phyloP scores from a whole-genome alignment of 371 early-diverging fungal genomes.

The Lichtheimia corymbifera region DNA sequence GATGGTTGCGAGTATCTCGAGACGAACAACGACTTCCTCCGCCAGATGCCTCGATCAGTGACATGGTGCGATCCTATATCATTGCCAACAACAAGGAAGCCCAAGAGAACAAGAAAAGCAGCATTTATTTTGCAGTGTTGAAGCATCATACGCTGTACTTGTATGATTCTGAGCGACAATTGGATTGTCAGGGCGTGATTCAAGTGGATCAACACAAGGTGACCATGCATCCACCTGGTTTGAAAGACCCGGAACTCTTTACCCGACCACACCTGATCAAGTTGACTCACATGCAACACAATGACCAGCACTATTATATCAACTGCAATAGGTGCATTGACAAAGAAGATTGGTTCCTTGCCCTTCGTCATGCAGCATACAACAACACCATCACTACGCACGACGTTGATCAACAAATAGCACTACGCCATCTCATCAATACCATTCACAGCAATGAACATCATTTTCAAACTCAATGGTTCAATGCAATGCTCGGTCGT shows the following conservation, averaged over 20 bases:
- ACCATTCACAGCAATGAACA: constrained; percentile 64
- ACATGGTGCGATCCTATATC: constrained; percentile 43
- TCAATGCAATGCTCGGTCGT: constrained; percentile 88
- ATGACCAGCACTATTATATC: constrained; percentile 43
- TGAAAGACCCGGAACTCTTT: constrained; percentile 64
- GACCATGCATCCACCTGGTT: constrained; percentile 59
- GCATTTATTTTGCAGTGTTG: constrained; percentile 75
- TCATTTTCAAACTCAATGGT: constrained; percentile 78
- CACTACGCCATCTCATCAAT: constrained; percentile 57
- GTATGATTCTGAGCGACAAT: constrained; percentile 81
- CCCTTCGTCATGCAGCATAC: constrained; percentile 50
- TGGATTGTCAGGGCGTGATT: constrained; percentile 80
- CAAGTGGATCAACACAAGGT: constrained; percentile 67
- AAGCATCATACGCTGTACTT: constrained; percentile 79
- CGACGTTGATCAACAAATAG: constrained; percentile 37
- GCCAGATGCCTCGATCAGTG: constrained; percentile 33
- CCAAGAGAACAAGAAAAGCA: constrained; percentile 24
- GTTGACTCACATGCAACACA: constrained; percentile 22
- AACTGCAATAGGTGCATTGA: constrained; percentile 65
- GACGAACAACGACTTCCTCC: constrained; percentile 29
- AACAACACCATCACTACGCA: constrained; percentile 40
- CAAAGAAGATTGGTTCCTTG: constrained; percentile 91
- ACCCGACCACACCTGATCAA: constrained; percentile 57
- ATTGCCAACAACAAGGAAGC: constrained; percentile 10
- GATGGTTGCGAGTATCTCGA: constrained; percentile 51